Conservation (phyloP, 2,329 filamentous ascomycete species). For the Epichloe bromicola region DNA sequence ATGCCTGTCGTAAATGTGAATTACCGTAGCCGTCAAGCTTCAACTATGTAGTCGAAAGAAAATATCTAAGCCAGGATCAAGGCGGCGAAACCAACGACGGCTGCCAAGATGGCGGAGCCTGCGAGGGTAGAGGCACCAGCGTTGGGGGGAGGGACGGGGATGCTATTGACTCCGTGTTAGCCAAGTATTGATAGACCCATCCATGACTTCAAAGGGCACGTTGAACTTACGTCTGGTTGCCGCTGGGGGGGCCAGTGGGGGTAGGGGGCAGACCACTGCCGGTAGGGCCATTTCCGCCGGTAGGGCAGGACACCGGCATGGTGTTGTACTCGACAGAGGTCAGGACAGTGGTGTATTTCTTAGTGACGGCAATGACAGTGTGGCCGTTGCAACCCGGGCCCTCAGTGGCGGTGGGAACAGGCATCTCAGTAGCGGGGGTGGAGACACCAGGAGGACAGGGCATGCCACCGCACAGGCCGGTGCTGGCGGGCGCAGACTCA, state of each 20-base stretch:
- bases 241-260: constrained; percentile 25
- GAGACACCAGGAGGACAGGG: constrained; percentile 10
- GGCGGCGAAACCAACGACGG: constrained; percentile 39
- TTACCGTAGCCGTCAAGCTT: constrained; percentile 28
- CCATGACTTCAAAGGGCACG: too few relatives aligned
- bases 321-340: constrained; percentile 41
- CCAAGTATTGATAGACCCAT: too few relatives aligned
- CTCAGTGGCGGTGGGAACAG: constrained; percentile 5
- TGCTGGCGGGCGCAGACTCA: background rate
- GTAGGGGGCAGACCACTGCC: constrained; percentile 18
- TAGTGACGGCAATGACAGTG: constrained; percentile 40
- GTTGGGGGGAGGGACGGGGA: constrained; percentile 25
- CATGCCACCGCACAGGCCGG: constrained; percentile 4
- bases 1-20: constrained; percentile 18
- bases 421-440: constrained; percentile 1
- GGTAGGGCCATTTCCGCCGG: constrained; percentile 17
- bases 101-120: constrained; percentile 41
- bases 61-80: constrained; percentile 40
- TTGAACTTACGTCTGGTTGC: constrained; percentile 16
- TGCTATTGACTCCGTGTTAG: constrained; percentile 5
- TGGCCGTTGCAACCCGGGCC: constrained; percentile 18
- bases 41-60: constrained; percentile 22
- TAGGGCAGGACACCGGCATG: constrained; percentile 30
- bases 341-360: constrained; percentile 42
- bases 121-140: constrained; percentile 40